These are phyloP conservation scores for Babesia bovis DNA, from an alignment of 169 alveolate genomes.

Conservation along the genomic window DNA sequence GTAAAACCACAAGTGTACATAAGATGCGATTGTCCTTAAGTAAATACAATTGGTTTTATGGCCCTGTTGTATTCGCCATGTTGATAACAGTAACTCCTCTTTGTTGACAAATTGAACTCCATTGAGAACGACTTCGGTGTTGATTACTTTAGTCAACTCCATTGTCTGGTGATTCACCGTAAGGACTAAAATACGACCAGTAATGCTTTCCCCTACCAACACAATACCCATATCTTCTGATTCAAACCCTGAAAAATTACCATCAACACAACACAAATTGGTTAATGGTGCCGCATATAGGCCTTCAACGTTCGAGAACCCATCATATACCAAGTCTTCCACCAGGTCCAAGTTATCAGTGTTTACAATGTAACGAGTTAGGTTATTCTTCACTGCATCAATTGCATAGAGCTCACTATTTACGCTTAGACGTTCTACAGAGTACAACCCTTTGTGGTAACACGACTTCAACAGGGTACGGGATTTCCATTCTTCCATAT, in stretches of 20 bases:
- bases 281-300: slow-evolving; percentile 8
- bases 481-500: background rate
- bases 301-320: background rate
- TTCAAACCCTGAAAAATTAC: background rate
- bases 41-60: slow-evolving; percentile 20
- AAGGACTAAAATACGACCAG: slow-evolving; percentile 51
- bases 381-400: slow-evolving; percentile 20
- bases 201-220: slow-evolving; percentile 41
- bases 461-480: background rate
- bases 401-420: slow-evolving; percentile 14
- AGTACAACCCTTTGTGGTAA: slow-evolving; percentile 26
- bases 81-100: slow-evolving; percentile 19
- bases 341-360: background rate
- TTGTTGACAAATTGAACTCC: background rate
- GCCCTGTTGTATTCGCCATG: slow-evolving; percentile 52
- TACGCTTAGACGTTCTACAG: background rate
- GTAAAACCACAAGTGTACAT: slow-evolving; percentile 23
- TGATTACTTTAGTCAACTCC: slow-evolving; percentile 35
- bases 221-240: background rate
- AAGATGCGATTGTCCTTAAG: slow-evolving; percentile 12
- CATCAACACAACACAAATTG: slow-evolving; percentile 39
- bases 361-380: slow-evolving; percentile 9
- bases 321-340: background rate
- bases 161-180: background rate
- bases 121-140: slow-evolving; percentile 8